Base-by-base conservation (phyloP, 2,329 filamentous ascomycete species). In the Pseudogymnoascus destructans region DNA sequence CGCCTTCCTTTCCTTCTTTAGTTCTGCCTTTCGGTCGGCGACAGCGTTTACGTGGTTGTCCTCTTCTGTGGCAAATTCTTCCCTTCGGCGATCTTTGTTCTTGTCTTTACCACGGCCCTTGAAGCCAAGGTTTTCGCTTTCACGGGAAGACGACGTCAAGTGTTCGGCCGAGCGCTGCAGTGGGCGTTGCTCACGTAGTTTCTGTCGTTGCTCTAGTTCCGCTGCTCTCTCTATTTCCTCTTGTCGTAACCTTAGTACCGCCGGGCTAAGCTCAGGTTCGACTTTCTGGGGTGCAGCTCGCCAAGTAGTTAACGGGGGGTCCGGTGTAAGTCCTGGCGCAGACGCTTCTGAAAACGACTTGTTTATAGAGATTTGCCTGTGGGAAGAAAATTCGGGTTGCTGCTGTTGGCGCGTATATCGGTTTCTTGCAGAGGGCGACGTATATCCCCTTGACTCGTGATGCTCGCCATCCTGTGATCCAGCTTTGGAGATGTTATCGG, bases 1-100 rank as follows among this genome's bases (percentile, higher is more conserved):
- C 72, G 73, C 63, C 71, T 72, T 65, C 70, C 66, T 64, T 69
- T 71, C 66, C 59, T 73, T 73, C 61, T 72, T 75, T 40, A 71
- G 66, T 60, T 73, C 72, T 66, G 30, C 65, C 55, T 60, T 62
- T 57, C 62, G 59, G 23, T 60, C 57, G 55, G 66, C 59, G 27
- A 62, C 62, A 15, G 64, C 69, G 3, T 66, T 67, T 15, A 69
- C 68, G 17, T 67, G 63, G 2, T 63, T 64, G 32, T 68, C 69
- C 4, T 70, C 68, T 8, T 64, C 56, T 5, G 59, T 59, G 27
- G 57, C 56, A 57, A 66, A 68, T 42, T 64, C 60, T 17, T 65
- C 61, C 7, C 65, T 63, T 58, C 68, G 62, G 40, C 60, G 54
- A 36, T 56, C 54, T 56, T 56, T 35, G 30, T 56, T 56, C 19